Conservation (phyloP, 805 yeast species). For the Saccharomycodes ludwigii region DNA sequence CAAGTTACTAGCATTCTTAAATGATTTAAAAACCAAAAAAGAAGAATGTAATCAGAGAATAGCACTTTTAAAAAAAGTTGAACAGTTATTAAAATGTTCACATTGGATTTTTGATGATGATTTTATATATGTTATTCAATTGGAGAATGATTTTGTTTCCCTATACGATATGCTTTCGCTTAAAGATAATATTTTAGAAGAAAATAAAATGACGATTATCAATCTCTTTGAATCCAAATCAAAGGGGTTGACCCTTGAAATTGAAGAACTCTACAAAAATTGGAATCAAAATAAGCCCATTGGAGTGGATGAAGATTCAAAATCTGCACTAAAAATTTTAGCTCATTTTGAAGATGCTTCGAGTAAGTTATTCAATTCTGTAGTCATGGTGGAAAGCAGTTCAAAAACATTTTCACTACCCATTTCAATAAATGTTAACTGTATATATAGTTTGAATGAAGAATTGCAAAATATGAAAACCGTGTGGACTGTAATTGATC, state of each 20-base stretch:
- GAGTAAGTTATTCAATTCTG: constrained; percentile 13
- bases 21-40: constrained; percentile 17
- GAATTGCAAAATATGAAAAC: constrained; percentile 6
- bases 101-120: constrained; percentile 35
- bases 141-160: constrained; percentile 36
- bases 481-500: constrained; percentile 7
- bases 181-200: constrained; percentile 27
- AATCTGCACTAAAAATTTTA: constrained; percentile 31
- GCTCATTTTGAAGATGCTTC: constrained; percentile 20
- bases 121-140: constrained; percentile 55
- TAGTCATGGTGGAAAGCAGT: constrained; percentile 14
- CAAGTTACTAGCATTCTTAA: too few species aligned
- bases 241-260: constrained; percentile 23
- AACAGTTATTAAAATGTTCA: constrained; percentile 18
- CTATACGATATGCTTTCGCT: constrained; percentile 26
- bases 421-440: constrained; percentile 9
- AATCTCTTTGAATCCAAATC: constrained; percentile 29
- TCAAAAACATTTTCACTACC: constrained; percentile 25
- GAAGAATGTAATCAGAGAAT: constrained; percentile 14
- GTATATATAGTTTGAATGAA: constrained; percentile 3
- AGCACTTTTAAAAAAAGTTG: constrained; percentile 18
- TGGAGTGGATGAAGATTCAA: constrained; percentile 29
- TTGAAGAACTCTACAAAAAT: constrained; percentile 22
- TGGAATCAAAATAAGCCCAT: constrained; percentile 43
- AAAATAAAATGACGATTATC: constrained; percentile 29